phyloP scores from a whole-genome alignment of 352 stramenopile genomes.

The Phytophthora melonis region DNA sequence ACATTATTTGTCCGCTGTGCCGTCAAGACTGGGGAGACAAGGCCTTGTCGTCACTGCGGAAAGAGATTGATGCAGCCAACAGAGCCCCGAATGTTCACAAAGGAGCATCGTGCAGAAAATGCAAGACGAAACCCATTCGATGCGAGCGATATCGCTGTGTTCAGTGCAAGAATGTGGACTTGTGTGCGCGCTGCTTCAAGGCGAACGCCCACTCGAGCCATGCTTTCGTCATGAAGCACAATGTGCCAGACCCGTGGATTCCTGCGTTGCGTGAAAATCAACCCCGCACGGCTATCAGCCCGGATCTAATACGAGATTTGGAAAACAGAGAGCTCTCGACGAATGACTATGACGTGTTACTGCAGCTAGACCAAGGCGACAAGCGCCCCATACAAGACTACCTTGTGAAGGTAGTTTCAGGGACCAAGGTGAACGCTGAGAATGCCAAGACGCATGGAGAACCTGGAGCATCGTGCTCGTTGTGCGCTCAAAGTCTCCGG shows the following conservation, averaged over 20 bases:
- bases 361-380: constrained; percentile 71
- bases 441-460: constrained; percentile 65
- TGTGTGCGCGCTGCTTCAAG: constrained; percentile 83
- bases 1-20: constrained; percentile 87
- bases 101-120: constrained; percentile 69
- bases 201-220: constrained; percentile 72
- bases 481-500: constrained; percentile 71
- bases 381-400: constrained; percentile 80
- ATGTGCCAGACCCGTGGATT: constrained; percentile 64
- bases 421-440: constrained; percentile 51
- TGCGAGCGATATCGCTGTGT: constrained; percentile 84
- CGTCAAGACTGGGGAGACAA: constrained; percentile 82
- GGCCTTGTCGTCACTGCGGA: constrained; percentile 68
- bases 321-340: constrained; percentile 81
- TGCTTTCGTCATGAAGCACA: constrained; percentile 77
- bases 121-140: constrained; percentile 79
- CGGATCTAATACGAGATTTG: constrained; percentile 65
- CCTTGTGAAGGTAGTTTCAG: constrained; percentile 60
- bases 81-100: constrained; percentile 81
- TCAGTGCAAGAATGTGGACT: constrained; percentile 79
- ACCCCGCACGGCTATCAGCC: constrained; percentile 30
- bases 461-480: constrained; percentile 42
- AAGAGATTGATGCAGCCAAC: constrained; percentile 80
- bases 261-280: constrained; percentile 55
- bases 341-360: constrained; percentile 85